Evolutionary conservation across 306 rosid genomes (phyloP).

Genomic region (Sicyos edulis): DNA sequence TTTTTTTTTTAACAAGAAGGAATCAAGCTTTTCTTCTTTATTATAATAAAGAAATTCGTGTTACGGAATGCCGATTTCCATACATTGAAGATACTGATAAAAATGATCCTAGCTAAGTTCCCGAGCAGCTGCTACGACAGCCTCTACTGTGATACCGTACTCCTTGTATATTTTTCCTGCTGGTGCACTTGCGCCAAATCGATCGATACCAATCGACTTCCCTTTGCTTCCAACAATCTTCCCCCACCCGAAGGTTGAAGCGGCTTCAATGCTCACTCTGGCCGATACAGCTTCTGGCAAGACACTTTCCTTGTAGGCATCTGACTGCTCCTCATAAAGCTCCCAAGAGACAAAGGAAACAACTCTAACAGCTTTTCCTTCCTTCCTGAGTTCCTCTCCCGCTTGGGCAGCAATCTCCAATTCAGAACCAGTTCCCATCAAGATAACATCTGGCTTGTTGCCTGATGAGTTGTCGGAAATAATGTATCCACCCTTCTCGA

Average conservation of each 20-base stretch:
- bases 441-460: conserved; percentile 92
- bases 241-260: conserved; percentile 90
- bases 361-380: conserved; percentile 87
- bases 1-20: conserved; percentile 1
- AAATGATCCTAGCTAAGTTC: conserved; percentile 31
- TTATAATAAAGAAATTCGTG: conserved; percentile 10
- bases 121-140: conserved; percentile 89
- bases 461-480: conserved; percentile 75
- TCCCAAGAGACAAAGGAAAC: conserved; percentile 93
- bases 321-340: conserved; percentile 81
- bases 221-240: conserved; percentile 80
- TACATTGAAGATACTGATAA: not conserved
- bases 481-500: conserved; percentile 86
- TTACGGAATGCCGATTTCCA: not conserved
- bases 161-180: conserved; percentile 83
- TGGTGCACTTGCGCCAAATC: conserved; percentile 95
- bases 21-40: not conserved
- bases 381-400: conserved; percentile 79
- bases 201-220: conserved; percentile 82
- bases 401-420: conserved; percentile 89
- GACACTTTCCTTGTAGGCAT: conserved; percentile 88
- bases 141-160: conserved; percentile 79
- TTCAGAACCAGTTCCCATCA: conserved; percentile 92
- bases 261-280: conserved; percentile 97
- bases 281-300: conserved; percentile 82